Evolutionary conservation across 2,329 filamentous ascomycete species (phyloP).

Genomic region (Trichoderma simmonsii): DNA sequence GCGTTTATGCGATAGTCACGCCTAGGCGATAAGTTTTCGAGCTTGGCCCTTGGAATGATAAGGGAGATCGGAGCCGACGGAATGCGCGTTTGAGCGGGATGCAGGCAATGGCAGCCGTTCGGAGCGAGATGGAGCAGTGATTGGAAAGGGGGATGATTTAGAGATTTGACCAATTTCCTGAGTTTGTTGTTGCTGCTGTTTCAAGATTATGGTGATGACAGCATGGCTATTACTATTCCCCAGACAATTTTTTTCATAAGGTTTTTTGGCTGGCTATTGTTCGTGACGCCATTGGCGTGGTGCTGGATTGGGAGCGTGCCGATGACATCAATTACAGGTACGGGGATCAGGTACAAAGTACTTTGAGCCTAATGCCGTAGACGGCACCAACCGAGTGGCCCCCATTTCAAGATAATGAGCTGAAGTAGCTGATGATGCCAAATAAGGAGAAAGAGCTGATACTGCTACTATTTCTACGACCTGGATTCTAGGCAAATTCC

Average conservation of each 20-base stretch:
- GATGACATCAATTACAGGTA: not conserved
- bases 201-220: not conserved
- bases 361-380: not conserved
- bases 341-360: not conserved
- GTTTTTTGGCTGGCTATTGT: not conserved
- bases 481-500: not conserved
- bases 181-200: not conserved
- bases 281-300: not conserved
- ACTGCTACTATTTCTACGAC: not conserved
- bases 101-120: not conserved
- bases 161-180: not conserved
- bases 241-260: not conserved
- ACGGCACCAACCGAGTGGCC: not conserved
- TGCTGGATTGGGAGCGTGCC: not conserved
- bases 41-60: not conserved
- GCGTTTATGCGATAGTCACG: not conserved
- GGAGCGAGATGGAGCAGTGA: not conserved
- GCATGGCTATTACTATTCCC: not conserved
- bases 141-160: too few relatives aligned
- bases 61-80: constrained; percentile 1
- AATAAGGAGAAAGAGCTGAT: not conserved
- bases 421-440: not conserved
- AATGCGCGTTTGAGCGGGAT: constrained; percentile 10
- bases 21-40: not conserved
- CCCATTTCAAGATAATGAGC: not conserved